Base-by-base conservation (phyloP, 805 yeast genomes). In the Babjeviella inositovora region DNA sequence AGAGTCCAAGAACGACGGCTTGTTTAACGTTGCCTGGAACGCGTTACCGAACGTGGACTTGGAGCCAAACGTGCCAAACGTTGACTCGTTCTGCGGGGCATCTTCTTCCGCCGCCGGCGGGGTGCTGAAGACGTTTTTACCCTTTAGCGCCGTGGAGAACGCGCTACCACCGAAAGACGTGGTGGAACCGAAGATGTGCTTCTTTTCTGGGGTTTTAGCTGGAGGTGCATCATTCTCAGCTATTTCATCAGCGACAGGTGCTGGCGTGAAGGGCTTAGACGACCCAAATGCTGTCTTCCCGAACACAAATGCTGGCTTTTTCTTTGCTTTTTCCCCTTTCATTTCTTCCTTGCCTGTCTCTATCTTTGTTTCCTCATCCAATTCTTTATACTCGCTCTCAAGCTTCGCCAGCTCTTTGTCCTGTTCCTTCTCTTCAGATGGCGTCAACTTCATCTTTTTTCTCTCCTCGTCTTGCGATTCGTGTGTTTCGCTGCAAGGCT, bases 251-350 rank as follows among this genome's bases (percentile, higher is more conserved):
- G 31, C 1, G 53, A 43, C 55, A 15, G 41, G 28, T 8, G 42
- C 34, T 23, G 12, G 20, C 13, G 9, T 33, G 29, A 2, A 44
- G 33, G 10, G 39, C 26, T 3, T 38, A 21, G 50, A 40, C 2
- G 53, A 50, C 7, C 71, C 70, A 38, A 68, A 67, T 13, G 54
- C 36, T 0, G 72, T 54, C 3, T 59, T 39, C 2, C 76, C 77
- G 49, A 70, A 70, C 1, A 65, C 69, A 40, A 62, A 65, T 32
- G 55, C 57, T 12, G 68, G 60, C 25, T 43, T 40, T 3, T 26
- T 31, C n/a, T 20, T 20, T 14, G 25, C 23, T 16, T 17, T 27
- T 18, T 22, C 28, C 10, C 5, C 17, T 17, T 15, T 21, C 14
- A 20, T 23, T 27, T 20, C 7, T 27, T 23, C 11, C n/a, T n/a